Evolutionary conservation across 352 stramenopile genomes (phyloP).

Genomic region (Pythium vanterpoolii): DNA sequence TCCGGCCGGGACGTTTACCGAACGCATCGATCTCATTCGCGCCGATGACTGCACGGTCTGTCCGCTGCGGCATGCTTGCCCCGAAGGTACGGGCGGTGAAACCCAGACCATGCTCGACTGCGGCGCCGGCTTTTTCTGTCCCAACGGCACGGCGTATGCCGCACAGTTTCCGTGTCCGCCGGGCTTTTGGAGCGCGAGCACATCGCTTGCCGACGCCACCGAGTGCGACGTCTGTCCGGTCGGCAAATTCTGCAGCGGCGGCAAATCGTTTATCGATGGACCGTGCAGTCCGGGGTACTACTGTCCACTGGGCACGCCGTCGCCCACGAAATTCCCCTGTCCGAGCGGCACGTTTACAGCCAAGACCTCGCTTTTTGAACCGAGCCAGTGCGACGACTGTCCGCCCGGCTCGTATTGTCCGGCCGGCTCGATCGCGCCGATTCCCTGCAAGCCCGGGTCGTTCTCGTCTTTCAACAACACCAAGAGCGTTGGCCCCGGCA

Average conservation of each 20-base stretch:
- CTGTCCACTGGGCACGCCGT: constrained; percentile 79
- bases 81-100: constrained; percentile 66
- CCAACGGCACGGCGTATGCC: constrained; percentile 64
- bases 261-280: constrained; percentile 71
- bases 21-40: constrained; percentile 59
- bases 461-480: constrained; percentile 75
- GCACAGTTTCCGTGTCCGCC: constrained; percentile 81
- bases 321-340: constrained; percentile 69
- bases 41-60: constrained; percentile 76
- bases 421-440: constrained; percentile 48
- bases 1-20: constrained; percentile 72
- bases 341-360: constrained; percentile 79
- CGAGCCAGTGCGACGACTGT: constrained; percentile 75
- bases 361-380: constrained; percentile 71
- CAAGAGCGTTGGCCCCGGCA: constrained; percentile 51
- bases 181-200: constrained; percentile 85
- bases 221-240: constrained; percentile 82
- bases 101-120: constrained; percentile 69
- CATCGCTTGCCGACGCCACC: constrained; percentile 42
- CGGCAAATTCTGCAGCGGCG: constrained; percentile 86
- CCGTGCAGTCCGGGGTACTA: constrained; percentile 82
- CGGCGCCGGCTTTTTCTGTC: constrained; percentile 75
- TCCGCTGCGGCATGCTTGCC: constrained; percentile 66
- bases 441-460: constrained; percentile 73
- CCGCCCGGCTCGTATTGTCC: constrained; percentile 77